Conservation (phyloP, 257 asterid genomes). For the Hygrophila difformis region DNA sequence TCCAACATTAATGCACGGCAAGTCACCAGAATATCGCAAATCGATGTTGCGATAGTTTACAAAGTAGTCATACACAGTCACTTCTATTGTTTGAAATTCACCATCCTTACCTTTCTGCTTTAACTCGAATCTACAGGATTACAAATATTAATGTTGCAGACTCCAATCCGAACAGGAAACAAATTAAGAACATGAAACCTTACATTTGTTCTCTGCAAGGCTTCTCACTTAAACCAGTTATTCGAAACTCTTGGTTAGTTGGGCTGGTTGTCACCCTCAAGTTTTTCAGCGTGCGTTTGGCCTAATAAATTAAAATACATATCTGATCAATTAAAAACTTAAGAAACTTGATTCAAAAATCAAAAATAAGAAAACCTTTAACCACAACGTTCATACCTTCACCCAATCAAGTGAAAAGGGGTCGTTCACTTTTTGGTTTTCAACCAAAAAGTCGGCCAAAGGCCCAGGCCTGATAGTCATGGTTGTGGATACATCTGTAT, state of each 20-base stretch:
- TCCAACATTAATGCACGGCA: constrained; percentile 91
- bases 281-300: constrained; percentile 69
- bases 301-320: constrained; percentile 42
- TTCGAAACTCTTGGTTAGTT: constrained; percentile 71
- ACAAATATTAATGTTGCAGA: constrained; percentile 3
- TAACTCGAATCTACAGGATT: constrained; percentile 43
- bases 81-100: constrained; percentile 44
- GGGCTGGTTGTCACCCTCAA: constrained; percentile 66
- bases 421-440: constrained; percentile 69
- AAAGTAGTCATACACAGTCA: constrained; percentile 84
- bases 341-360: no score
- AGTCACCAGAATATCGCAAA: constrained; percentile 69
- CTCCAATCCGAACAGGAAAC: constrained; percentile 3
- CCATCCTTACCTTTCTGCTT: constrained; percentile 60
- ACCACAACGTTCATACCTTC: constrained; percentile 32
- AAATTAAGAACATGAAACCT: constrained; percentile 10
- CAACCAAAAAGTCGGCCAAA: constrained; percentile 57
- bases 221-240: constrained; percentile 75
- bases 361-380: no score
- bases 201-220: constrained; percentile 69
- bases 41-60: constrained; percentile 67
- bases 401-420: constrained; percentile 76
- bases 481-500: constrained; percentile 75
- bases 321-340: no score
- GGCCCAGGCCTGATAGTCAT: constrained; percentile 87